Conservation (phyloP, 2,329 filamentous ascomycete genomes). For the Orbilia blumenaviensis region DNA sequence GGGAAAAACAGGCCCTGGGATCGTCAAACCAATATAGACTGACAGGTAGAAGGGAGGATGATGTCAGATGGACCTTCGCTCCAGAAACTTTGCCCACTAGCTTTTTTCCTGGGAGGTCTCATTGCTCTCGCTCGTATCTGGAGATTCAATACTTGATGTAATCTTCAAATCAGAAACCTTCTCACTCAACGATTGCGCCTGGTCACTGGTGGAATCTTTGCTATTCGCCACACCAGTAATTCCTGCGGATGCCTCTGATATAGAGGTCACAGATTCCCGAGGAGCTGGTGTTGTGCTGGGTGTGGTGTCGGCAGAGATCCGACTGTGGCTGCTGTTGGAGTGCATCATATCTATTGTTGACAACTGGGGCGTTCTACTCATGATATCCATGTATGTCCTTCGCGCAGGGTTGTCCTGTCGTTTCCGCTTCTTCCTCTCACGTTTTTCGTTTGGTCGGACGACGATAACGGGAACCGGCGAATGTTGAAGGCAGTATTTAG, state of each 20-base stretch:
- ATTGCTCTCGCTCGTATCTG: neutral
- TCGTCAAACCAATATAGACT: neutral
- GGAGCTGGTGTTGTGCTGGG: slow-evolving; percentile 45
- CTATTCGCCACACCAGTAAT: slow-evolving; percentile 12
- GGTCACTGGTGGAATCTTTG: slow-evolving; percentile 23
- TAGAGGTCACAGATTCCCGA: slow-evolving; percentile 43
- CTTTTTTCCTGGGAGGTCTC: slow-evolving; percentile 13
- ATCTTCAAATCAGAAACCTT: slow-evolving; percentile 30
- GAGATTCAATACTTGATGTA: neutral
- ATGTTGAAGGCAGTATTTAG: slow-evolving; percentile 93
- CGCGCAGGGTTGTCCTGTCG: slow-evolving; percentile 78
- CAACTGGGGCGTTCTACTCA: slow-evolving; percentile 66
- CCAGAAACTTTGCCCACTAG: slow-evolving; percentile 3
- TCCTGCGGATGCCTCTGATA: slow-evolving; percentile 26
- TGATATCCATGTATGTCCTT: slow-evolving; percentile 79
- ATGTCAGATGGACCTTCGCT: slow-evolving; percentile 13
- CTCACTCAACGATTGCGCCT: slow-evolving; percentile 20
- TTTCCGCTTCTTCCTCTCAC: slow-evolving; percentile 88
- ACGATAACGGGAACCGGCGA: slow-evolving; percentile 93
- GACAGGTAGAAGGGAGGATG: no score
- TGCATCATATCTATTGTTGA: slow-evolving; percentile 54
- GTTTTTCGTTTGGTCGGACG: slow-evolving; percentile 84
- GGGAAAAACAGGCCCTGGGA: neutral
- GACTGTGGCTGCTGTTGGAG: slow-evolving; percentile 40
- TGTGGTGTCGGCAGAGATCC: slow-evolving; percentile 37